A percentile compares a stretch with the other conserved stretches of the same genome.
These are phyloP conservation scores for Amylocarpus encephaloides DNA, from an alignment of 2,329 filamentous ascomycete genomes.

Conservation along the genomic window DNA sequence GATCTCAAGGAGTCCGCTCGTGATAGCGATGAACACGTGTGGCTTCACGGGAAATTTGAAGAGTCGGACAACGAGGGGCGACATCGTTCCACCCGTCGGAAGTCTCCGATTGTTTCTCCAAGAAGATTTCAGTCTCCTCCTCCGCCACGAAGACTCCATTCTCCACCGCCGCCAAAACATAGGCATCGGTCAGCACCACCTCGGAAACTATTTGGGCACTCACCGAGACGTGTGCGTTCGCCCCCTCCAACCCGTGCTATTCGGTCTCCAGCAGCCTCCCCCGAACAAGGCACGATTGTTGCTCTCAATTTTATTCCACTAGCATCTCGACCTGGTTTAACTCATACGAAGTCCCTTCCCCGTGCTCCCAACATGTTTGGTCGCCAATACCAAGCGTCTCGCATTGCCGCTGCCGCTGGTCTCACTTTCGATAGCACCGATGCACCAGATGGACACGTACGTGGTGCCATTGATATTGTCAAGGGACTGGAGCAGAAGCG, in stretches of 20 bases:
- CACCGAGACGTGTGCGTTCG: conserved; percentile 53
- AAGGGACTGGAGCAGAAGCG: conserved; percentile 94
- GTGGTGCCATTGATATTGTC: conserved; percentile 95
- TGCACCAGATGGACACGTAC: conserved; percentile 56
- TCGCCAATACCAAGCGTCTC: conserved; percentile 39
- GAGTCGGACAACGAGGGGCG: conserved; percentile 55
- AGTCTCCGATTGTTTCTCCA: conserved; percentile 50
- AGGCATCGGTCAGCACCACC: conserved; percentile 34
- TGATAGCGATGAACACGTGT: conserved; percentile 62
- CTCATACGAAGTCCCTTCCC: conserved; percentile 80
- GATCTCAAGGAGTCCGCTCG: conserved; percentile 48
- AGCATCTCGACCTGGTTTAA: conserved; percentile 58
- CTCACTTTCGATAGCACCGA: conserved; percentile 31
- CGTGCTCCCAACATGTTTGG: conserved; percentile 67
- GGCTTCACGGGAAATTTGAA: conserved; percentile 68
- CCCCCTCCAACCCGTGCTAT: conserved; percentile 56
- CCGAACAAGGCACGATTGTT: conserved; percentile 35
- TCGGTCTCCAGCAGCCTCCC: conserved; percentile 43
- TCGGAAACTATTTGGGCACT: conserved; percentile 30
- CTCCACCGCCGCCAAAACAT: conserved; percentile 31
- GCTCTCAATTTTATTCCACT: conserved; percentile 40
- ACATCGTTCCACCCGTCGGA: conserved; percentile 39
- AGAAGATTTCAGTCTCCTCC: conserved; percentile 43
- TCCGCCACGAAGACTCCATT: conserved; percentile 33
- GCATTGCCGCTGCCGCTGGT: conserved; percentile 36